Percentiles rank a stretch among this genome's conserved stretches.
Evolutionary conservation across 805 yeast genomes (phyloP).

Genomic region (Jamesozyma hellenica): DNA sequence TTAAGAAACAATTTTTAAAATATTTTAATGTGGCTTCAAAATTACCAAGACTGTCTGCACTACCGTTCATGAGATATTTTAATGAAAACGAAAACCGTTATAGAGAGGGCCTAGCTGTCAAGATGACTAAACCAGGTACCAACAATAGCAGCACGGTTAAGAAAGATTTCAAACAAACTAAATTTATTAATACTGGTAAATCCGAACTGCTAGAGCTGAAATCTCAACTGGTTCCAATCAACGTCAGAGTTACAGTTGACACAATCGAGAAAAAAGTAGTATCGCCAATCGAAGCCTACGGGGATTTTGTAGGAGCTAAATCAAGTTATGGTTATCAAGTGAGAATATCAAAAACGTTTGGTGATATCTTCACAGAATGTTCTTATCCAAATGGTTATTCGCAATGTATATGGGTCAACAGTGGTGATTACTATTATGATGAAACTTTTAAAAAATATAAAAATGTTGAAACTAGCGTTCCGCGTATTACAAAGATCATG

Average conservation of each 20-base stretch:
- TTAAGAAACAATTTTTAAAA: conserved; percentile 36
- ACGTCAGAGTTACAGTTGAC: conserved; percentile 77
- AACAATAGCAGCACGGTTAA: neutral
- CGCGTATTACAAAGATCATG: conserved; percentile 22
- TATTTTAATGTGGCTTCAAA: conserved; percentile 55
- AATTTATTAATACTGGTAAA: conserved; percentile 69
- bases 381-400: conserved; percentile 59
- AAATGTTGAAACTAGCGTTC: conserved; percentile 16
- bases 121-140: conserved; percentile 30
- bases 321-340: conserved; percentile 66
- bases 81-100: conserved; percentile 33
- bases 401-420: conserved; percentile 50
- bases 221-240: conserved; percentile 56
- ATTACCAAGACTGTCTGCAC: conserved; percentile 59
- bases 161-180: conserved; percentile 51
- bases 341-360: conserved; percentile 51
- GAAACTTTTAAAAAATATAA: conserved; percentile 18
- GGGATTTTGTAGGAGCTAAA: conserved; percentile 47
- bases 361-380: conserved; percentile 61
- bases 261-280: conserved; percentile 50
- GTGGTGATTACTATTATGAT: conserved; percentile 52
- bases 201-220: conserved; percentile 46
- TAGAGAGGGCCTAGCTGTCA: conserved; percentile 51
- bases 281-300: conserved; percentile 60
- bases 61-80: conserved; percentile 57